These are phyloP conservation scores for Gelatoporia subvermispora DNA, from an alignment of 768 basidiomycete genomes.

Conservation along the genomic window DNA sequence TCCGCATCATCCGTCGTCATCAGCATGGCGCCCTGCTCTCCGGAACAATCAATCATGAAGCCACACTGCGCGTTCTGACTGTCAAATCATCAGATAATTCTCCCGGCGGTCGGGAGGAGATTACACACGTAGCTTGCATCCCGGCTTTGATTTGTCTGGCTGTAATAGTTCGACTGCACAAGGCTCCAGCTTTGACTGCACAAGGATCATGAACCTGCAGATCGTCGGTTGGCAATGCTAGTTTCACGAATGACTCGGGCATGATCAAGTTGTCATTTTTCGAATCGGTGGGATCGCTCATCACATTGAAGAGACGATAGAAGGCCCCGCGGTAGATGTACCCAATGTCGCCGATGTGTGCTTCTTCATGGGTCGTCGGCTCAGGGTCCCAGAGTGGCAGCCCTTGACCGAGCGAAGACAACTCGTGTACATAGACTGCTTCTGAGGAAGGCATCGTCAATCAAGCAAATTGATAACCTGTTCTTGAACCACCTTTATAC, in stretches of 20 bases:
- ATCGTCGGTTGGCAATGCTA: not conserved
- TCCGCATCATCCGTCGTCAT: not conserved
- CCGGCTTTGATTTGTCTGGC: not conserved
- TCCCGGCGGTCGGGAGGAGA: not conserved
- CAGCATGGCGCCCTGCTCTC: constrained; percentile 11
- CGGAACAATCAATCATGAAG: constrained; percentile 5
- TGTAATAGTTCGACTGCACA: constrained; percentile 6
- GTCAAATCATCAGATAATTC: not conserved
- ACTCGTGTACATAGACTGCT: constrained; percentile 11
- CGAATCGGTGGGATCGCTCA: constrained; percentile 1
- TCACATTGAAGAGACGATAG: constrained; percentile 16
- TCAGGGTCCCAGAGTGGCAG: constrained; percentile 16
- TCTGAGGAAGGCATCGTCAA: constrained; percentile 5
- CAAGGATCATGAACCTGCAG: not conserved
- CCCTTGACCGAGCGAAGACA: constrained; percentile 5
- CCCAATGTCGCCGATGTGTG: constrained; percentile 15
- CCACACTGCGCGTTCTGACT: not conserved
- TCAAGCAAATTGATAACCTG: too few species aligned
- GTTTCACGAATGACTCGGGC: constrained; percentile 7
- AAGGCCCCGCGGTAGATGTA: constrained; percentile 12
- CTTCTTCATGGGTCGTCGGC: constrained; percentile 4
- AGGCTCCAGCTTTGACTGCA: not conserved
- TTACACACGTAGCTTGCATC: constrained; percentile 3
- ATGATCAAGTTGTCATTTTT: constrained; percentile 1
- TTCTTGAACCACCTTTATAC: too few species aligned